Conservation (phyloP, 2,329 filamentous ascomycete species). For the Fonsecaea erecta region DNA sequence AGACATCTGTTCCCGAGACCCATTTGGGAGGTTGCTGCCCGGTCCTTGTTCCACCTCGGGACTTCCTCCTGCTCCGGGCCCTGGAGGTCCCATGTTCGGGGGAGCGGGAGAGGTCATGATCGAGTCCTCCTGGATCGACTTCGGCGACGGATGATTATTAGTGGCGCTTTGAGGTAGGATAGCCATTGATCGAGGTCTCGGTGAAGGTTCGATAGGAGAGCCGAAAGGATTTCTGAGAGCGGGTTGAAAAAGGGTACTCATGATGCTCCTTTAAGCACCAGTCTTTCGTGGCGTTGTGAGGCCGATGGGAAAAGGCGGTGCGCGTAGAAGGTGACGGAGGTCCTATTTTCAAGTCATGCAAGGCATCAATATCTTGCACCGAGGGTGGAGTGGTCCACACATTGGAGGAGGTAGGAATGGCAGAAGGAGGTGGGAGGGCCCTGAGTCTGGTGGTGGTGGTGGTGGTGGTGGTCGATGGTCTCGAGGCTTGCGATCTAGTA, state of each 20-base stretch:
- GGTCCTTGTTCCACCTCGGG: slow-evolving; percentile 54
- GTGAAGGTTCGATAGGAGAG: slow-evolving; percentile 28
- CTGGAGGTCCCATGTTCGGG: slow-evolving; percentile 56
- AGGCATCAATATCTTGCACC: slow-evolving; percentile 32
- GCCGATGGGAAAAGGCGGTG: slow-evolving; percentile 9
- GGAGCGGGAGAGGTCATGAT: slow-evolving; percentile 59
- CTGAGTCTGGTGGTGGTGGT: slow-evolving; percentile 5
- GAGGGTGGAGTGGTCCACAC: slow-evolving; percentile 32
- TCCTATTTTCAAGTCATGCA: slow-evolving; percentile 33
- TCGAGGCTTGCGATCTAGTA: slow-evolving; percentile 17
- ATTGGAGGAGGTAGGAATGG: slow-evolving; percentile 20
- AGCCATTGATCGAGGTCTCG: slow-evolving; percentile 34
- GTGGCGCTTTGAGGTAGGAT: slow-evolving; percentile 30
- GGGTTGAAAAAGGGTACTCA: slow-evolving; percentile 38
- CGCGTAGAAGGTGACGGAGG: slow-evolving; percentile 24
- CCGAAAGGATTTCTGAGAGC: slow-evolving; percentile 36
- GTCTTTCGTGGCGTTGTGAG: slow-evolving; percentile 13
- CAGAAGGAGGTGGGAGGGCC: slow-evolving; percentile 7
- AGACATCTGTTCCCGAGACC: slow-evolving; percentile 37
- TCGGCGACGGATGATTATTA: slow-evolving; percentile 32
- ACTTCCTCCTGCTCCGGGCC: slow-evolving; percentile 41
- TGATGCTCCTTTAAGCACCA: slow-evolving; percentile 30
- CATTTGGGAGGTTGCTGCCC: slow-evolving; percentile 34
- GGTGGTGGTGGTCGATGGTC: slow-evolving; percentile 9
- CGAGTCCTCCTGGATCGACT: slow-evolving; percentile 50